Percentiles rank a stretch among this genome's conserved stretches.
phyloP scores from a whole-genome alignment of 352 stramenopile genomes.

The Pythium brassicae region DNA sequence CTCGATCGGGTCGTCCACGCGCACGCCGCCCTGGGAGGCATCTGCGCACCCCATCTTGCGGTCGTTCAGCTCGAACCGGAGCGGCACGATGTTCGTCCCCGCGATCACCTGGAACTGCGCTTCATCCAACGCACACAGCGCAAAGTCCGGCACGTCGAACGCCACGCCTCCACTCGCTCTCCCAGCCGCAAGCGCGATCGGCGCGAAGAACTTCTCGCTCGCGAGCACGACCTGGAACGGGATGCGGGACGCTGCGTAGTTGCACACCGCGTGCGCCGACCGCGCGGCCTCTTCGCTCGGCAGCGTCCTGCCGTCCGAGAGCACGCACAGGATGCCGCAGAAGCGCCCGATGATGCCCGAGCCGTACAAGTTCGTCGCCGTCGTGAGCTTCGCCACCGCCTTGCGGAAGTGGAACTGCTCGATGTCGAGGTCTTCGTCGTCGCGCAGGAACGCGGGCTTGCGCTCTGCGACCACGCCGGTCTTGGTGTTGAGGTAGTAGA shows the following conservation, averaged over 20 bases:
- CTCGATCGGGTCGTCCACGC: conserved; percentile 28
- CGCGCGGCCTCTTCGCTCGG: conserved; percentile 29
- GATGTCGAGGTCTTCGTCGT: conserved; percentile 48
- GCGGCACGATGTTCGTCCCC: conserved; percentile 34
- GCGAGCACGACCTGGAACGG: conserved; percentile 45
- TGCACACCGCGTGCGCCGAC: conserved; percentile 43
- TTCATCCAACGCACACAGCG: conserved; percentile 51
- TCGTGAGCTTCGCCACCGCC: conserved; percentile 55
- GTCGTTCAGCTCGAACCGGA: conserved; percentile 50
- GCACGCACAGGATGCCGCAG: conserved; percentile 40
- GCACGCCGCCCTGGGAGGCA: conserved; percentile 15
- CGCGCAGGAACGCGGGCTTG: conserved; percentile 47
- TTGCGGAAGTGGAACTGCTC: conserved; percentile 65
- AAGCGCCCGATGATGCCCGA: conserved; percentile 48
- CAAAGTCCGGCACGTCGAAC: conserved; percentile 27
- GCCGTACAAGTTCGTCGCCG: conserved; percentile 34
- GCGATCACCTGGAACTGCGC: conserved; percentile 42
- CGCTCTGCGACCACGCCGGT: conserved; percentile 32
- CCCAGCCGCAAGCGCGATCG: conserved; percentile 19
- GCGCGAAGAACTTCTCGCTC: conserved; percentile 45
- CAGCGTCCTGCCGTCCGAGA: conserved; percentile 47
- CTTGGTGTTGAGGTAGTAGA: conserved; percentile 68
- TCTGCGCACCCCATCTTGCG: conserved; percentile 48
- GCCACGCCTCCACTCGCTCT: neutral
- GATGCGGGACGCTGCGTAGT: conserved; percentile 35